Conservation (phyloP, 2,329 filamentous ascomycete genomes). For the Venturia nashicola region DNA sequence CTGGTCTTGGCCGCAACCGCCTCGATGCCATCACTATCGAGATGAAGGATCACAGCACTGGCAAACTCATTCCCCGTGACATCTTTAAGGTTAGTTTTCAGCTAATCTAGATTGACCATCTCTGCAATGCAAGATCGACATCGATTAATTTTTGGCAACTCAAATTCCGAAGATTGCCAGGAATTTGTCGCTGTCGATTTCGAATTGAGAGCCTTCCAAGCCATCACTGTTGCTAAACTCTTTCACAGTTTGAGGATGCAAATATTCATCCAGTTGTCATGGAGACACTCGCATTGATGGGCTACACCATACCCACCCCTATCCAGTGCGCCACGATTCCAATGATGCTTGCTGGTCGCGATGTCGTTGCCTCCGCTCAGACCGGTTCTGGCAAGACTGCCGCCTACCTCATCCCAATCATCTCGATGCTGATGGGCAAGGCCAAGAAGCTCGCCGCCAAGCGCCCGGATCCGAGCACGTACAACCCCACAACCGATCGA, state of each 20-base stretch:
- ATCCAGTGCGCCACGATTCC: constrained; percentile 82
- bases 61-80: constrained; percentile 26
- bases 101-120: too few species aligned
- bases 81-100: constrained; percentile 34
- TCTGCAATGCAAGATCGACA: too few species aligned
- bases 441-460: constrained; percentile 73
- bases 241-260: constrained; percentile 56
- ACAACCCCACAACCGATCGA: constrained; percentile 36
- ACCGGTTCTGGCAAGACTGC: constrained; percentile 96
- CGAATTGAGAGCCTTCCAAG: too few species aligned
- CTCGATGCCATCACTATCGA: not conserved
- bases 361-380: constrained; percentile 82
- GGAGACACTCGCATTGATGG: constrained; percentile 61
- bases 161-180: too few species aligned
- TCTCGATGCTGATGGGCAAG: constrained; percentile 92
- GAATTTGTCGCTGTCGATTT: too few species aligned
- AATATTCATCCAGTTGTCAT: constrained; percentile 77
- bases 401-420: constrained; percentile 76
- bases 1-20: constrained; percentile 48
- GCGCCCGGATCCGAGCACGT: constrained; percentile 45
- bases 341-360: constrained; percentile 60
- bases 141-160: too few species aligned
- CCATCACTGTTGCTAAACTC: constrained; percentile 6
- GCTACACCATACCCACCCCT: constrained; percentile 64
- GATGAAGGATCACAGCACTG: not conserved